Conservation (phyloP, 768 basidiomycete genomes). For the Hypholoma sublateritium region DNA sequence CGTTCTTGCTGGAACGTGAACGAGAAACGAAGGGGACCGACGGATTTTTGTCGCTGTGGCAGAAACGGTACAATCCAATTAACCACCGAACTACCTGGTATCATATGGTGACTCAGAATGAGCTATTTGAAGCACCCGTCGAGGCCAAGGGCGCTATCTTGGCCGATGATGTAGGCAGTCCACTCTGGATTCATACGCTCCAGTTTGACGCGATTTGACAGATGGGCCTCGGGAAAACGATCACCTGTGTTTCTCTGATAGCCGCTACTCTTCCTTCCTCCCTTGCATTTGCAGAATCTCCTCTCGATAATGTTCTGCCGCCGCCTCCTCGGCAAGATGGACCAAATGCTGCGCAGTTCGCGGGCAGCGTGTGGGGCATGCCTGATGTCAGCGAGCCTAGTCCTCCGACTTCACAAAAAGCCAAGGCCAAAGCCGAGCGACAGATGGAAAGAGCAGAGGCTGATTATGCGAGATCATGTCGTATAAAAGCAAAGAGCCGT, state of each 20-base stretch:
- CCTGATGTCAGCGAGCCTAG: constrained; percentile 43
- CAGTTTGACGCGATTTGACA: constrained; percentile 28
- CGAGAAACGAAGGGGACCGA: constrained; percentile 56
- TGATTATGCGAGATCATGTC: constrained; percentile 64
- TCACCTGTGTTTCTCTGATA: constrained; percentile 91
- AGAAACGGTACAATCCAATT: constrained; percentile 48
- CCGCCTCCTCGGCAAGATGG: constrained; percentile 31
- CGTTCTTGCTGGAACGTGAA: constrained; percentile 90
- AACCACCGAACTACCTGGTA: constrained; percentile 58
- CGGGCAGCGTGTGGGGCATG: constrained; percentile 85
- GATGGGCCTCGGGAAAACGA: constrained; percentile 99
- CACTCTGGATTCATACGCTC: constrained; percentile 13
- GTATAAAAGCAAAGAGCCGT: constrained; percentile 80
- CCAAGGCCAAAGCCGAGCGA: constrained; percentile 65
- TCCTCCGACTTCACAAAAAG: constrained; percentile 40
- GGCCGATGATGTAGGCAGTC: constrained; percentile 85
- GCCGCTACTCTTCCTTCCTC: constrained; percentile 81
- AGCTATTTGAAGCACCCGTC: constrained; percentile 61
- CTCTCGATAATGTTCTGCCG: constrained; percentile 44
- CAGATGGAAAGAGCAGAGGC: constrained; percentile 72
- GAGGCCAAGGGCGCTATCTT: constrained; percentile 85
- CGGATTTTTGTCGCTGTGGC: constrained; percentile 78
- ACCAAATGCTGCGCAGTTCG: constrained; percentile 59
- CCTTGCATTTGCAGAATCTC: constrained; percentile 56
- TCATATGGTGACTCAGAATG: constrained; percentile 83